A percentile compares a stretch with the other conserved stretches of the same genome.
Evolutionary conservation across 2,329 filamentous ascomycete species (phyloP).

Genomic region (Penicillium sp.): DNA sequence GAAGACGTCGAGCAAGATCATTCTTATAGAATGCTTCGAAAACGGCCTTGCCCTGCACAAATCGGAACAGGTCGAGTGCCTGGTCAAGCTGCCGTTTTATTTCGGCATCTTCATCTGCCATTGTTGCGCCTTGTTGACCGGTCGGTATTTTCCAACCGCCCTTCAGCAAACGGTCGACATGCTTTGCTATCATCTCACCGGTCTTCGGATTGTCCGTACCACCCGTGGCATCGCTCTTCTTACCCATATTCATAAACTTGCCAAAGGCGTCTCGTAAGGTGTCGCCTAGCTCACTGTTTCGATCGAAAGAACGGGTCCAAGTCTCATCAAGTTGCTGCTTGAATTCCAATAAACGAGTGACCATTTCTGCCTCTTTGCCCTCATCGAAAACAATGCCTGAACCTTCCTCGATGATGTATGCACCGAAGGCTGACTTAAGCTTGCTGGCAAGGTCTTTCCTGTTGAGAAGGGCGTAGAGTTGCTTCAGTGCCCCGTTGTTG

Average conservation of each 20-base stretch:
- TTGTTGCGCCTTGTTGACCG: constrained; percentile 52
- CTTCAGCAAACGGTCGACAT: constrained; percentile 86
- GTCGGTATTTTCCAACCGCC: constrained; percentile 74
- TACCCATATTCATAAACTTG: constrained; percentile 86
- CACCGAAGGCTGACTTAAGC: constrained; percentile 73
- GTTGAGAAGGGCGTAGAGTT: constrained; percentile 77
- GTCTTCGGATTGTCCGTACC: constrained; percentile 88
- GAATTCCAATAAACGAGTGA: constrained; percentile 77
- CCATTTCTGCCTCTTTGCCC: constrained; percentile 80
- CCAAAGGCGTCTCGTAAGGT: constrained; percentile 84
- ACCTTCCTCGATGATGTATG: constrained; percentile 78
- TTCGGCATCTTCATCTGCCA: constrained; percentile 87
- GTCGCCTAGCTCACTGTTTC: constrained; percentile 76
- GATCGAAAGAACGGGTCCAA: constrained; percentile 75
- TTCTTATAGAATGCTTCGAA: constrained; percentile 99
- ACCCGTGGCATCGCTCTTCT: constrained; percentile 72
- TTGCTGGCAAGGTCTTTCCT: constrained; percentile 71
- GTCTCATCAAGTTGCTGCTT: constrained; percentile 79
- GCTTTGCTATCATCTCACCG: constrained; percentile 98
- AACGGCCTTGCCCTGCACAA: constrained; percentile 95
- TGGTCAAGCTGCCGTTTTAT: constrained; percentile 91
- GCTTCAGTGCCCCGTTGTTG: constrained; percentile 71
- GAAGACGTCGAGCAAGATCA: constrained; percentile 82
- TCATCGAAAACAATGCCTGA: constrained; percentile 79
- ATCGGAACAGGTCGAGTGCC: constrained; percentile 91